These are phyloP conservation scores for Phoma sp. DNA, from an alignment of 2,329 filamentous ascomycete genomes.

Conservation along the genomic window DNA sequence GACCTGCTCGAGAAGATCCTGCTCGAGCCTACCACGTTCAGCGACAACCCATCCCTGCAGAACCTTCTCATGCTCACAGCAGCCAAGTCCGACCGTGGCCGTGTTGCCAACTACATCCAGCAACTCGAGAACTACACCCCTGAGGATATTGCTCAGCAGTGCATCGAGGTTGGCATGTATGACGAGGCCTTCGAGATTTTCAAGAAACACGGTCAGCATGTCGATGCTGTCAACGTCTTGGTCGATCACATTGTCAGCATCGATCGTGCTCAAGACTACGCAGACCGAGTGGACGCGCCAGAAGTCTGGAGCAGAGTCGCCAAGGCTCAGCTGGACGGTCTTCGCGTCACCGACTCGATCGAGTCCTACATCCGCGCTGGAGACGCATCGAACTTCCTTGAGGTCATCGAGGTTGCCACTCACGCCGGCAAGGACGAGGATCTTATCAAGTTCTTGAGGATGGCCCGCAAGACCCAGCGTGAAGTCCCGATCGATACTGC, in stretches of 20 bases:
- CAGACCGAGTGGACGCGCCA: slow-evolving; percentile 89
- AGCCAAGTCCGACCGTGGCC: slow-evolving; percentile 92
- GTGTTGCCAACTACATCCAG: slow-evolving; percentile 96
- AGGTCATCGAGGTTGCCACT: slow-evolving; percentile 95
- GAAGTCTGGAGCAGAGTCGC: slow-evolving; percentile 95
- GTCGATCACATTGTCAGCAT: slow-evolving; percentile 98
- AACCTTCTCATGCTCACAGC: slow-evolving; percentile 96
- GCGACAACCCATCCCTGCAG: slow-evolving; percentile 94
- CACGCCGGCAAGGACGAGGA: slow-evolving; percentile 98
- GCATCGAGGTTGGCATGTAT: slow-evolving; percentile 91
- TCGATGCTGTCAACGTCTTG: slow-evolving; percentile 85
- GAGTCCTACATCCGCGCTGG: slow-evolving; percentile 96
- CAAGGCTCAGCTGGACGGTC: slow-evolving; percentile 95
- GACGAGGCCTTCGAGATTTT: slow-evolving; percentile 98
- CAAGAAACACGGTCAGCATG: slow-evolving; percentile 94
- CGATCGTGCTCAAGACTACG: slow-evolving; percentile 93
- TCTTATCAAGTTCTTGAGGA: slow-evolving; percentile 92
- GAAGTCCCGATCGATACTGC: slow-evolving; percentile 93
- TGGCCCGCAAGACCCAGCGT: slow-evolving; percentile 95
- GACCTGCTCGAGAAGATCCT: slow-evolving; percentile 99
- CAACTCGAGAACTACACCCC: slow-evolving; percentile 87
- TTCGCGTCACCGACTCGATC: slow-evolving; percentile 89
- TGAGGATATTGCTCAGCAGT: slow-evolving; percentile 90
- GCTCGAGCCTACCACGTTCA: slow-evolving; percentile 98
- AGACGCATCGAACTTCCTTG: slow-evolving; percentile 89